Evolutionary conservation across 176 grass and related monocot genomes (phyloP).

Genomic region (Aegilops sharonensis): DNA sequence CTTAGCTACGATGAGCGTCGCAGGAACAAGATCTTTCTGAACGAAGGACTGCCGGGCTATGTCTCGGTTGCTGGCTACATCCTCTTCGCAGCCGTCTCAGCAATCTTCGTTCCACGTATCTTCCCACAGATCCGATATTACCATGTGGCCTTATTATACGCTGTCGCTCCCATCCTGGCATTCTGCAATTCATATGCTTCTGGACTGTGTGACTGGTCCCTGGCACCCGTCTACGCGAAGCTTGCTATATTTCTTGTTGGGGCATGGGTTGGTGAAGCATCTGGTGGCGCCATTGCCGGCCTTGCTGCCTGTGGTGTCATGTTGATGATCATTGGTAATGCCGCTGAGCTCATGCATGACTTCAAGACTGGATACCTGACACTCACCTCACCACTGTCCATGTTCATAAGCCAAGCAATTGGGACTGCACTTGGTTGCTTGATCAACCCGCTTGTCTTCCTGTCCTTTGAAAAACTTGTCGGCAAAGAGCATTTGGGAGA

Average conservation of each 20-base stretch:
- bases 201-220: constrained; percentile 44
- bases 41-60: neutral
- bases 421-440: constrained; percentile 55
- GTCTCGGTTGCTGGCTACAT: constrained; percentile 15
- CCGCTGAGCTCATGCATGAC: constrained; percentile 51
- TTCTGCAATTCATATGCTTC: constrained; percentile 48
- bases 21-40: constrained; percentile 4
- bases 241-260: constrained; percentile 36
- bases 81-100: neutral
- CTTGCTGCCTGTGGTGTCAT: constrained; percentile 29
- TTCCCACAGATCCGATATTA: constrained; percentile 40
- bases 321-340: constrained; percentile 37
- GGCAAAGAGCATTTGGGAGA: constrained; percentile 15
- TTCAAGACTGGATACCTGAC: constrained; percentile 47
- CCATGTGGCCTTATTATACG: constrained; percentile 39
- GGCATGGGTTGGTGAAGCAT: constrained; percentile 7
- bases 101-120: constrained; percentile 23
- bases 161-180: constrained; percentile 16
- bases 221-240: constrained; percentile 43
- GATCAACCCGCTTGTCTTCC: constrained; percentile 42
- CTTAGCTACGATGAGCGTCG: constrained; percentile 31
- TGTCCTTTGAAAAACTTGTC: constrained; percentile 31
- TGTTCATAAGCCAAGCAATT: constrained; percentile 40
- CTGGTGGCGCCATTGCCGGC: constrained; percentile 37
- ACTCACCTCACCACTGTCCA: constrained; percentile 42